phyloP scores from a whole-genome alignment of 768 basidiomycete species.

The Amanita rimosa region DNA sequence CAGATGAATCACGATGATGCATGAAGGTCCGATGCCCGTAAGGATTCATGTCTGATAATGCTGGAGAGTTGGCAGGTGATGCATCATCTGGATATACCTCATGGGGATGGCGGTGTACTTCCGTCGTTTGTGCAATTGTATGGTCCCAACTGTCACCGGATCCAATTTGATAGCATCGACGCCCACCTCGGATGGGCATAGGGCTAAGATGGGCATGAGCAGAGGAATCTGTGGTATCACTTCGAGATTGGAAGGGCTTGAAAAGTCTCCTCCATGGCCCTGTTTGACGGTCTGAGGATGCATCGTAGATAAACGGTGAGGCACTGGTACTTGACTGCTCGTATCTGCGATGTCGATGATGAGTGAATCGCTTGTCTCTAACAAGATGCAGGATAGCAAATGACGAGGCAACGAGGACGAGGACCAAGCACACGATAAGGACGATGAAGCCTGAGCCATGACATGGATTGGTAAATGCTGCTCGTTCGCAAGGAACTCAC shows the following conservation, averaged over 20 bases:
- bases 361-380: background rate
- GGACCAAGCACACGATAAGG: constrained; percentile 1
- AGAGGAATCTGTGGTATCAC: background rate
- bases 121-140: constrained; percentile 4
- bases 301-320: background rate
- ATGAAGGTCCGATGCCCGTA: constrained; percentile 7
- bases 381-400: background rate
- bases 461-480: background rate
- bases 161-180: constrained; percentile 42
- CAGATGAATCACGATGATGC: constrained; percentile 10
- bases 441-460: constrained; percentile 4
- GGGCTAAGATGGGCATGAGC: background rate
- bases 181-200: constrained; percentile 12
- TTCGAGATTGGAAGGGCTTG: background rate
- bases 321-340: background rate
- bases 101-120: background rate
- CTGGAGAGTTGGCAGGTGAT: constrained; percentile 1
- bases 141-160: constrained; percentile 37
- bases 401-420: background rate
- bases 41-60: constrained; percentile 2
- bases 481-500: background rate
- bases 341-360: background rate
- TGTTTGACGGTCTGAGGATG: background rate
- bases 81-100: background rate
- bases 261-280: background rate